Conservation (phyloP, 345 rosid genomes). For the Psidium friedrichsthalianum region DNA sequence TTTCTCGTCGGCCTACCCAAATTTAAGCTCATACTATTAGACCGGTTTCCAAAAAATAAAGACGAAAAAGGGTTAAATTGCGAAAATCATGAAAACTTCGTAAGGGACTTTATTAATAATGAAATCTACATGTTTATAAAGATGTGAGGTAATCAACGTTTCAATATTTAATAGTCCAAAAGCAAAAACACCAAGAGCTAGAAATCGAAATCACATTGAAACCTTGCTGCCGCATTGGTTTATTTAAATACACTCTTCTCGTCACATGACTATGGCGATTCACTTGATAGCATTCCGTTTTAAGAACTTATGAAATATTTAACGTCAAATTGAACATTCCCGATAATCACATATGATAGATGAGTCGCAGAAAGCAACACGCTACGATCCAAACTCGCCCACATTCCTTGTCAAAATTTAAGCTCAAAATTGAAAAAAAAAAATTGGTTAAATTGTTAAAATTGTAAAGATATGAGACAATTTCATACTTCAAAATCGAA, state of each 20-base stretch:
- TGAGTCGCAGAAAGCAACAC: background rate
- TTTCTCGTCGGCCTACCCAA: background rate
- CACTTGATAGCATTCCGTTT: background rate
- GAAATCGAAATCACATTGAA: background rate
- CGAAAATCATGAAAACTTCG: background rate
- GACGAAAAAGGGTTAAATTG: background rate
- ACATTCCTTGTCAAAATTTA: background rate
- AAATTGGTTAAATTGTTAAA: background rate
- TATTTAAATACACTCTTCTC: no score
- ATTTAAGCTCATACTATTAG: background rate
- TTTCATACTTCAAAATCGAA: background rate
- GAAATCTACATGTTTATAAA: background rate
- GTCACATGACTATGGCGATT: accelerated
- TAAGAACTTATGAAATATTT: accelerated
- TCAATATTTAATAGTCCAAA: background rate
- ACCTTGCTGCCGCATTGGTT: accelerated
- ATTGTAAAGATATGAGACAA: background rate
- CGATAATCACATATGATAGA: accelerated
- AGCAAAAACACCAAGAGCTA: background rate
- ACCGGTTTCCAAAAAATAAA: background rate
- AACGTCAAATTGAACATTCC: background rate
- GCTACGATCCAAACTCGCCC: no score
- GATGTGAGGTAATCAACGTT: background rate
- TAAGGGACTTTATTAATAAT: background rate
- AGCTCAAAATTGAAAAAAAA: background rate